Evolutionary conservation across 352 stramenopile species (phyloP).

Genomic region (Hyphochytrium catenoides): DNA sequence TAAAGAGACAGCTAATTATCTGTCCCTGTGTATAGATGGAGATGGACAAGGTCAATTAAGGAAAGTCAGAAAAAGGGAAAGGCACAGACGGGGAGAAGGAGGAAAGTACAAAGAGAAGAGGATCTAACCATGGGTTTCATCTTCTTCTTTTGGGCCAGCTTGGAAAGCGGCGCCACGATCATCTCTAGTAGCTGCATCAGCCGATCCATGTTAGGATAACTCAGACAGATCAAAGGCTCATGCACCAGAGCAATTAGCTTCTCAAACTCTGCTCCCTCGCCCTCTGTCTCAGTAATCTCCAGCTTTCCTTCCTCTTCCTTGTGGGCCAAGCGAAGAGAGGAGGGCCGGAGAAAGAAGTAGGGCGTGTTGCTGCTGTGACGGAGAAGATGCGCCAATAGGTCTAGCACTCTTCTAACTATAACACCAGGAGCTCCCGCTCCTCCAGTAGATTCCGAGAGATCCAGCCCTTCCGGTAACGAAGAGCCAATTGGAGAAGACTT

Average conservation of each 20-base stretch:
- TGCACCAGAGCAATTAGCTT: slow-evolving; percentile 64
- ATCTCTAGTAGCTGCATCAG: slow-evolving; percentile 72
- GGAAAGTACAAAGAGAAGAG: slow-evolving; percentile 11
- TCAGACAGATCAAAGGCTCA: slow-evolving; percentile 51
- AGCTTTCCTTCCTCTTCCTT: slow-evolving; percentile 9
- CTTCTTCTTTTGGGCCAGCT: slow-evolving; percentile 23
- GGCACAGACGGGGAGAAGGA: too few relatives aligned
- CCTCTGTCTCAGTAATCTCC: slow-evolving; percentile 9
- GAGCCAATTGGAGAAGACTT: too few relatives aligned
- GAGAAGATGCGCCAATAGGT: slow-evolving; percentile 54
- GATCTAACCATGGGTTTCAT: slow-evolving; percentile 11
- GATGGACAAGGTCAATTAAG: too few relatives aligned
- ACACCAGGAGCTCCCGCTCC: slow-evolving; percentile 25
- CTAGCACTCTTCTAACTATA: slow-evolving; percentile 63
- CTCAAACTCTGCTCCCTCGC: slow-evolving; percentile 24
- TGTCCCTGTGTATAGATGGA: too few relatives aligned
- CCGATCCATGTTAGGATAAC: slow-evolving; percentile 70
- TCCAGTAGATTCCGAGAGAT: too few relatives aligned
- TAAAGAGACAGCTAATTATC: too few relatives aligned
- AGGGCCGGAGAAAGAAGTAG: slow-evolving; percentile 63
- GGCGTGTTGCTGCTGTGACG: slow-evolving; percentile 77
- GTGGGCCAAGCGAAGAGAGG: slow-evolving; percentile 32
- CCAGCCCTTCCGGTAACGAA: too few relatives aligned
- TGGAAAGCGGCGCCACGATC: slow-evolving; percentile 55
- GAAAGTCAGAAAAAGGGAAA: too few relatives aligned